Evolutionary conservation across 2,329 filamentous ascomycete genomes (phyloP), one percentile per base, ranked within the genome.

Genomic region (Xylaria polymorpha): DNA sequence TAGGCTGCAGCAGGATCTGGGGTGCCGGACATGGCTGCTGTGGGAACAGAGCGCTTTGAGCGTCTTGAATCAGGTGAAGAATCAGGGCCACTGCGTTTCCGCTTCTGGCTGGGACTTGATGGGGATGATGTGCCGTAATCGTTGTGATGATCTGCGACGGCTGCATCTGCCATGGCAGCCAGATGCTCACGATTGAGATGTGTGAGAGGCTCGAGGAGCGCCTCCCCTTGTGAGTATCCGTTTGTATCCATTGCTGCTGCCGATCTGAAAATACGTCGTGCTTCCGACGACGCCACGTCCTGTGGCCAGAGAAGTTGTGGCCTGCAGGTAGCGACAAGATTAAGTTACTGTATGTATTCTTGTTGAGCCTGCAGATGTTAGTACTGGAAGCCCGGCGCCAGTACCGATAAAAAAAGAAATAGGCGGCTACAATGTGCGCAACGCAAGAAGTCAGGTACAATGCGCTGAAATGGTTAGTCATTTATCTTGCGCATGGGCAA

Each of bases 81-180:
- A 64, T 85, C 85, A 25, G 79, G 78, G 15, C 75, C 74, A 65
- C 83, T 81, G 62, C 87, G 85, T 81, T 89, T 89, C 68, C 87
- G 82, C 80, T 89, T 89, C 75, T 85, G 83, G 18, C 80, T 80
- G 12, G 86, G 85, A 64, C 77, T 79, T 25, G 74, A 83, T 81
- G 72, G 80, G 75, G 63, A 79, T 72, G 75, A 81, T 69, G 73
- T 79, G 53, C 82, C 80, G 63, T 86, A 81, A 66, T 86, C 85
- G 61, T 83, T 79, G 63, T 86, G 85, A 55, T 87, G 85, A 59
- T 87, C 85, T 35, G 80, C 76, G 32, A 79, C 77, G 61, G 84
- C 78, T 41, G 82, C 74, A 50, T 87, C 84, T 68, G 85, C 81
- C 85, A 87, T 87, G 60, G 74, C 77, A 44, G 76, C 75, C 63